Evolutionary conservation across 2,329 filamentous ascomycete species (phyloP).

Genomic region (Westerdykella ornata): DNA sequence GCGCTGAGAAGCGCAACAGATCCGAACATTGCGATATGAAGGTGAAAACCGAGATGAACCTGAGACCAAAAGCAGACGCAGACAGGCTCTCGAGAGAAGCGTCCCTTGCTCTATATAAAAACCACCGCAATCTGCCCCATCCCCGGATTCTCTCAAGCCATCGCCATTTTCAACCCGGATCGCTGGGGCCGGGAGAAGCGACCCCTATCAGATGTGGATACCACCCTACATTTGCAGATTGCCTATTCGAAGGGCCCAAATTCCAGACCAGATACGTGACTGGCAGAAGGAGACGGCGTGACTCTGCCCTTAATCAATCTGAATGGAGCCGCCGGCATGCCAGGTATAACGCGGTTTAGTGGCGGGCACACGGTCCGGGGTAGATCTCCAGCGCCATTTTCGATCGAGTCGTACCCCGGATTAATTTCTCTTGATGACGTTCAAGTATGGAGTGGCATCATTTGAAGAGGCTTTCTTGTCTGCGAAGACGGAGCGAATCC

Average conservation of each 20-base stretch:
- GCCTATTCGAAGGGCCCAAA: constrained; percentile 13
- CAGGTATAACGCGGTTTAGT: constrained; percentile 17
- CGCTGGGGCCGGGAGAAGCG: neutral
- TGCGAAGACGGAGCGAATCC: neutral
- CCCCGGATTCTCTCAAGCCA: constrained; percentile 5
- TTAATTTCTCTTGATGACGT: too few species aligned
- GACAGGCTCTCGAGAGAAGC: constrained; percentile 1
- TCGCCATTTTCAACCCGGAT: constrained; percentile 9
- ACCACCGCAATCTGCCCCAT: constrained; percentile 3
- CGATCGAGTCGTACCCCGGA: neutral
- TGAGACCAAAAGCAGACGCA: constrained; percentile 4
- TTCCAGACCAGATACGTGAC: constrained; percentile 8
- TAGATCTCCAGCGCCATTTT: constrained; percentile 2
- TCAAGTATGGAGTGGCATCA: too few species aligned
- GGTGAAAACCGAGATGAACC: constrained; percentile 10
- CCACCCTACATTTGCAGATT: constrained; percentile 17
- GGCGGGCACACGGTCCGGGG: constrained; percentile 32
- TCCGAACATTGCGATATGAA: constrained; percentile 24
- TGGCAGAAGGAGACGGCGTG: constrained; percentile 14
- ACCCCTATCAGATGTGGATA: neutral
- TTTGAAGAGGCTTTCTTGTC: too few species aligned
- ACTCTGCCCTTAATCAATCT: constrained; percentile 29
- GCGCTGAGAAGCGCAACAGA: constrained; percentile 23
- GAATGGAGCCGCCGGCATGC: constrained; percentile 28
- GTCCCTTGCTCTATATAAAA: constrained; percentile 16